phyloP scores from a whole-genome alignment of 805 yeast species.

The Teunomyces cretensis region DNA sequence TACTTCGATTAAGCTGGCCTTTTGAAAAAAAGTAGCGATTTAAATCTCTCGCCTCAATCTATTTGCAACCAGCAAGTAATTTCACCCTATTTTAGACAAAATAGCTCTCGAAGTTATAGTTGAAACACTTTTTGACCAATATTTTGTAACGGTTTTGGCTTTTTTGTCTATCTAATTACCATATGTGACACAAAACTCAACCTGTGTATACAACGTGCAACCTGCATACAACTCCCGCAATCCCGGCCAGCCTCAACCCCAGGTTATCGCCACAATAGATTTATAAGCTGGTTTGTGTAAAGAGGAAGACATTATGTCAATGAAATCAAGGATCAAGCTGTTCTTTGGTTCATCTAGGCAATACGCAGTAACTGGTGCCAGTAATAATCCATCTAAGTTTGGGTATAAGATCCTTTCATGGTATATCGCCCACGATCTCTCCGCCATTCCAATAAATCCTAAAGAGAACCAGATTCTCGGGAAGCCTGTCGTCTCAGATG shows the following conservation, averaged over 20 bases:
- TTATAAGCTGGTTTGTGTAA: not conserved
- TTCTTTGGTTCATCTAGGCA: slow-evolving; percentile 54
- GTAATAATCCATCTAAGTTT: slow-evolving; percentile 59
- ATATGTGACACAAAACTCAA: not conserved
- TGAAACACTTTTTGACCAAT: not conserved
- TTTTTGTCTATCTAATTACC: not conserved
- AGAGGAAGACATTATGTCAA: slow-evolving; percentile 27
- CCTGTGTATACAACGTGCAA: not conserved
- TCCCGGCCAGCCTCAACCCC: not conserved
- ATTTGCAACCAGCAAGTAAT: no score
- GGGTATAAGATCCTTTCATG: slow-evolving; percentile 70
- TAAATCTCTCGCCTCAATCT: no score
- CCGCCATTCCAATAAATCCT: slow-evolving; percentile 70
- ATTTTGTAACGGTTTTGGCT: not conserved
- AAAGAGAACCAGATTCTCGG: slow-evolving; percentile 48
- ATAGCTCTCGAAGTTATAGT: no score
- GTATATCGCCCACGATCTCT: slow-evolving; percentile 58
- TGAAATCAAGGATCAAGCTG: slow-evolving; percentile 35
- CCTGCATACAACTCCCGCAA: not conserved
- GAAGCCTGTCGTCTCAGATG: slow-evolving; percentile 32
- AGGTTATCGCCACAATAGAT: not conserved
- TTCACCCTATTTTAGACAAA: no score
- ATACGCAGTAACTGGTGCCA: slow-evolving; percentile 73
- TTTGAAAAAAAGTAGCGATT: not conserved
- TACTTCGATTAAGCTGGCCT: slow-evolving; percentile 2